Evolutionary conservation across 768 basidiomycete genomes (phyloP).

Genomic region (Baorangia bicolor): DNA sequence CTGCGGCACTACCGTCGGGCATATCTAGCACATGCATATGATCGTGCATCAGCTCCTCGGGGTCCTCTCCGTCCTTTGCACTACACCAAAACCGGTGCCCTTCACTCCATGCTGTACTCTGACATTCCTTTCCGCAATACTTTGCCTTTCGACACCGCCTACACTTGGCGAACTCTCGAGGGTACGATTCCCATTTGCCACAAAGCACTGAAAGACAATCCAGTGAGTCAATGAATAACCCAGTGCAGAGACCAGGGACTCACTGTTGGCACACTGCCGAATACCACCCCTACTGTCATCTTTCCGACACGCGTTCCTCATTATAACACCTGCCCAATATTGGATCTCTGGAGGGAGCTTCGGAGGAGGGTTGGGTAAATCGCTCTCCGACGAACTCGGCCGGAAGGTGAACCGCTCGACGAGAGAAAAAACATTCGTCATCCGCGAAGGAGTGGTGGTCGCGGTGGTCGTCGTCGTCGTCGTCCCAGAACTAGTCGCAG

Average conservation of each 20-base stretch:
- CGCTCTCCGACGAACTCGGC: conserved; percentile 78
- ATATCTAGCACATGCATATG: conserved; percentile 14
- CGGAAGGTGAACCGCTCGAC: conserved; percentile 97
- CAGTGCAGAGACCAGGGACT: conserved; percentile 30
- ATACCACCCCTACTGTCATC: conserved; percentile 92
- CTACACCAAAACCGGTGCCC: conserved; percentile 96
- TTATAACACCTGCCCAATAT: conserved; percentile 99
- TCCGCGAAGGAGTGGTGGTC: conserved; percentile 32
- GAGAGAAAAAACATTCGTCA: conserved; percentile 93
- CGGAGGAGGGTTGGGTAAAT: conserved; percentile 66
- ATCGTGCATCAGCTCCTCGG: conserved; percentile 33
- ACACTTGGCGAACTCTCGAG: conserved; percentile 97
- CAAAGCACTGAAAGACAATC: conserved; percentile 67
- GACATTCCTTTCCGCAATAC: conserved; percentile 97
- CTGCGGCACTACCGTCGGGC: conserved; percentile 11
- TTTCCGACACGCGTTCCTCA: conserved; percentile 98
- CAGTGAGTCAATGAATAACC: background rate
- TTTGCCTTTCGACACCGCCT: conserved; percentile 95
- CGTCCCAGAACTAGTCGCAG: conserved; percentile 21
- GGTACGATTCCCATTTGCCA: conserved; percentile 89
- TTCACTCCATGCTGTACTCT: conserved; percentile 94
- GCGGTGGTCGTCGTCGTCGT: background rate
- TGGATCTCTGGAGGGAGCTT: conserved; percentile 87
- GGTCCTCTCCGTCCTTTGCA: conserved; percentile 55
- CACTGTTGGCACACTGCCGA: conserved; percentile 95